phyloP scores from a whole-genome alignment of 1,284 basidiomycete species.

The Ustilago cynodontis region DNA sequence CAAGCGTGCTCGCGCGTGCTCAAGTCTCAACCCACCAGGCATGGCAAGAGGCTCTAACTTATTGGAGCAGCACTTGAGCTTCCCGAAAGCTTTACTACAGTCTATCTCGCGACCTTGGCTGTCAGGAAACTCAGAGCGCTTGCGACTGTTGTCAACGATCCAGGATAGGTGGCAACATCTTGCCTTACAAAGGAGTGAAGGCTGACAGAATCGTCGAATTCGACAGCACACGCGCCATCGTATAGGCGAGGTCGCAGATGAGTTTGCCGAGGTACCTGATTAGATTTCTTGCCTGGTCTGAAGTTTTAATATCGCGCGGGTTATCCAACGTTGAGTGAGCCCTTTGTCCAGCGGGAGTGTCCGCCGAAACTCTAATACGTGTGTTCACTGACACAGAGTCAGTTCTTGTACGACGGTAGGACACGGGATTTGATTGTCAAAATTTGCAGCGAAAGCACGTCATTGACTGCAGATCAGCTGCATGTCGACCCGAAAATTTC shows the following conservation, averaged over 20 bases:
- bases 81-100: neutral
- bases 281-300: neutral
- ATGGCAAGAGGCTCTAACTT: too few relatives aligned
- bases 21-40: too few relatives aligned
- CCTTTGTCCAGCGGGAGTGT: too few relatives aligned
- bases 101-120: neutral
- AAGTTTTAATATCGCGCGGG: neutral
- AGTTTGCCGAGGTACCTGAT: slow-evolving; percentile 15
- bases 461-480: neutral
- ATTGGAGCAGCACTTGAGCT: neutral
- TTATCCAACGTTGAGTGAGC: too few relatives aligned
- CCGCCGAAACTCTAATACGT: neutral
- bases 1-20: neutral
- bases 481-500: too few relatives aligned
- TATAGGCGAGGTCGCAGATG: slow-evolving; percentile 1
- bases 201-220: neutral
- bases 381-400: too few relatives aligned
- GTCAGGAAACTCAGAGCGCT: neutral
- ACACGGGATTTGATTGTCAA: slow-evolving; percentile 1
- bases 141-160: neutral
- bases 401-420: neutral
- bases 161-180: neutral
- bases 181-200: too few relatives aligned
- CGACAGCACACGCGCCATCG: neutral
- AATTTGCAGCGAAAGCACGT: slow-evolving; percentile 2